These are phyloP conservation scores for Linnemannia hyalina DNA, from an alignment of 192 early-diverging fungal species.

Conservation along the genomic window DNA sequence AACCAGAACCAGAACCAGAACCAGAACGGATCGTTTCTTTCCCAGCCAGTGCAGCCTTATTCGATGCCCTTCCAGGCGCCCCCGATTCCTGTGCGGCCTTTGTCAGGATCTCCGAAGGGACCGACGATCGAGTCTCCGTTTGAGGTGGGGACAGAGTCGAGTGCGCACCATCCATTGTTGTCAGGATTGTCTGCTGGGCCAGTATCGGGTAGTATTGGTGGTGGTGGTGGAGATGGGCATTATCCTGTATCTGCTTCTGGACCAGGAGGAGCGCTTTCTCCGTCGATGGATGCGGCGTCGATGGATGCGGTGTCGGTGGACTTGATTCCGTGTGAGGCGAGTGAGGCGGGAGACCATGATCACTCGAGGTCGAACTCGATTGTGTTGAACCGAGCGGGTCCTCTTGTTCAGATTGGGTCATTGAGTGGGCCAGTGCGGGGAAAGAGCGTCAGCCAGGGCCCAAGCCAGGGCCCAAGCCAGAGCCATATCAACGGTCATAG, in stretches of 20 bases:
- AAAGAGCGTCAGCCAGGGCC: not conserved
- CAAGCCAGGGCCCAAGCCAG: not conserved
- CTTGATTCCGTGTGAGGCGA: slow-evolving; percentile 22
- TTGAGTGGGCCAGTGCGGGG: not conserved
- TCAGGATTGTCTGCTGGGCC: not conserved
- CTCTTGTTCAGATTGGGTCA: too few species aligned
- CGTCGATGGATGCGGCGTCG: slow-evolving; percentile 11
- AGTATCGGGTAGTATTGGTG: not conserved
- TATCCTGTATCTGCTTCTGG: not conserved
- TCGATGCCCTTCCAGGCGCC: not conserved
- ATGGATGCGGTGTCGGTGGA: slow-evolving; percentile 21
- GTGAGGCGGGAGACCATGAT: slow-evolving; percentile 16
- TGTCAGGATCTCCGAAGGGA: not conserved
- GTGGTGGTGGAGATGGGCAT: not conserved
- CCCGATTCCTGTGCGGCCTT: not conserved
- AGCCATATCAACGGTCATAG: not conserved
- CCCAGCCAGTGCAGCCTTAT: not conserved
- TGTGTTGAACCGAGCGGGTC: not conserved
- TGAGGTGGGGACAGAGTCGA: not conserved
- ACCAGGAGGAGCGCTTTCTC: not conserved
- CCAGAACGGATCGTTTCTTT: not conserved
- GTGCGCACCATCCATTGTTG: not conserved
- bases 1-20: not conserved
- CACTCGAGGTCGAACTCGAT: slow-evolving; percentile 13
- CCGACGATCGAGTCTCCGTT: not conserved